phyloP scores from a whole-genome alignment of 371 early-diverging fungal species.

The Mortierella sp. region DNA sequence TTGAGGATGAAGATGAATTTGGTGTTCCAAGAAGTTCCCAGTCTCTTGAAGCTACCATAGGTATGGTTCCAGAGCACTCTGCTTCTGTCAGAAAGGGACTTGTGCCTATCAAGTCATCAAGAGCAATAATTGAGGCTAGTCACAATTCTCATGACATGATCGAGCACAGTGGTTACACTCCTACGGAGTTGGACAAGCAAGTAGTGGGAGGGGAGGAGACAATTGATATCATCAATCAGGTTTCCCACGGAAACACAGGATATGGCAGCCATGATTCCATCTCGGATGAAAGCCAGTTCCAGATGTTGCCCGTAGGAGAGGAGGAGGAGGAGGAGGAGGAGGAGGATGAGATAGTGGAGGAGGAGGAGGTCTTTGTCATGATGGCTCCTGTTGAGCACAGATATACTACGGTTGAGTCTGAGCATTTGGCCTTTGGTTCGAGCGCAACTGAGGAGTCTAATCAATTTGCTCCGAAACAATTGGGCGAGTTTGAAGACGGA shows the following conservation, averaged over 20 bases:
- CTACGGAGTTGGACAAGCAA: background rate
- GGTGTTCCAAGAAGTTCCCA: background rate
- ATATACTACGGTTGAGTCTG: background rate
- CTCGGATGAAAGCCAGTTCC: conserved; percentile 20
- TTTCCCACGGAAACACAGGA: background rate
- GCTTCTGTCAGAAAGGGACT: background rate
- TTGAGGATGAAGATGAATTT: background rate
- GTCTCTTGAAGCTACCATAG: conserved; percentile 7
- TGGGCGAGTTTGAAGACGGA: background rate
- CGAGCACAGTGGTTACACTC: background rate
- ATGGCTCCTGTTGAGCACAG: conserved; percentile 17
- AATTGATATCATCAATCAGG: conserved; percentile 22
- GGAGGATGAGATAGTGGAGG: background rate
- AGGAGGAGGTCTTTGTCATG: conserved; percentile 15
- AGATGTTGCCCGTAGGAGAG: conserved; percentile 22
- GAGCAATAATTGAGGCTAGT: background rate
- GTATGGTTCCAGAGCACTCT: conserved; percentile 17
- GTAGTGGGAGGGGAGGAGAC: conserved; percentile 7
- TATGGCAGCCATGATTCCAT: background rate
- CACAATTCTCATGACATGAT: background rate
- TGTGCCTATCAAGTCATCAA: conserved; percentile 6
- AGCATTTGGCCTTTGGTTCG: background rate
- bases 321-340: conserved; percentile 17
- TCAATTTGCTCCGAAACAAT: background rate
- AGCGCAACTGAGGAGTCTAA: background rate